Base-by-base conservation (phyloP, 2,329 filamentous ascomycete genomes). In the Alternaria metachromatica region DNA sequence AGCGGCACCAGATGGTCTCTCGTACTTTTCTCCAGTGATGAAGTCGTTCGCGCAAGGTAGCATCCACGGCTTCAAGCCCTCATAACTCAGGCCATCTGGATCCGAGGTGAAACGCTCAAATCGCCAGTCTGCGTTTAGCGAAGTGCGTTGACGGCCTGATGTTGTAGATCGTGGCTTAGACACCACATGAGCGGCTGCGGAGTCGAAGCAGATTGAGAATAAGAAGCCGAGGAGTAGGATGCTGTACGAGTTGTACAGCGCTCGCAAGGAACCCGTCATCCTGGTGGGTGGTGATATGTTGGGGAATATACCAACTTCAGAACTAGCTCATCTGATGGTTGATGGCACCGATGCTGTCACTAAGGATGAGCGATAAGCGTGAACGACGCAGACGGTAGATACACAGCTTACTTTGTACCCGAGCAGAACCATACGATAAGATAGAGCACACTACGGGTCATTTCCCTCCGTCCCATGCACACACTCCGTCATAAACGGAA, bases 1-100 rank as follows among this genome's bases (percentile, higher is more conserved):
- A 9, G 68, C 68, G 23, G 67, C 63, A 5, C 76, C 72, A 6
- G 68, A 66, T 4, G 81, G 81, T 2, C 75, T 70, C 21, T 78
- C 54, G 60, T 82, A 69, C 59, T 72, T 75, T 7, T 72, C 67
- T 53, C 77, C 76, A 4, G 50, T 70, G 49, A 83, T 80, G 68
- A 82, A 83, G 44, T 80, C 70, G 65, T 84, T 84, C 4, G 72
- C 81, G 3, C 75, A 78, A 15, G 81, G 81, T 9, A 83, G 72
- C 10, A 83, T 82, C 81, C 81, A 84, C 15, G 74, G 70, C 65
- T 82, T 83, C 12, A 84, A 70, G 1, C 71, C 67, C 55, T 76
- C 72, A 50, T 81, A 80, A n/a, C 69, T 71, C 3, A 84, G 50
- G 4, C 69, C 68, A 62, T 84, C 82, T 0, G 80, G 75, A 58